Evolutionary conservation across 257 asterid genomes (phyloP), one percentile per base, ranked within the genome.

Genomic region (Phtheirospermum japonicum): DNA sequence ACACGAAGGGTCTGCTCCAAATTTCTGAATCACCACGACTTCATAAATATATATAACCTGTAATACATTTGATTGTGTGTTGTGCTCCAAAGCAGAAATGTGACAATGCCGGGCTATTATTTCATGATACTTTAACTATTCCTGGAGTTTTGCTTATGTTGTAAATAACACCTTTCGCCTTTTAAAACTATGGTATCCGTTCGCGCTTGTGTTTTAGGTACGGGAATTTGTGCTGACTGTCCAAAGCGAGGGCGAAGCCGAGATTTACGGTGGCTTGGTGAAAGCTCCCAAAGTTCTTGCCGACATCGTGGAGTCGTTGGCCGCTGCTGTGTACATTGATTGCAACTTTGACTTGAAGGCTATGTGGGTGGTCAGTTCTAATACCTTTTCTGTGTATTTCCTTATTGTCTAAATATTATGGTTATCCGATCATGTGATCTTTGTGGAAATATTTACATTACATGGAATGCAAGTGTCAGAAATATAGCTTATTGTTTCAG

Each of bases 201-300:
- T 0, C 45, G 12, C 16, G 46, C 14, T 39, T 9, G 4, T 68
- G 48, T 66, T 74, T 71, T 53, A 91, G 98, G 94, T 88, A 4
- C 71, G 43, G 57, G 95, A 86, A 28, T 91, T 91, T 62, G 92
- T 72, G 9, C 12, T 43, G 18, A 68, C 79, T 0, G 92, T 86
- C 39, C 57, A 67, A 49, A 66, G 76, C 57, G 95, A 88, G 71
- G 76, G 67, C 28, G 81, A 56, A 31, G 33, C 77, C 1, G 85
- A 74, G 77, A 63, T 92, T 34, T 66, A 92, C 33, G 97, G 95
- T 7, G 98, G 98, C 5, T 71, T 69, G 37, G 71, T 82, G 31
- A 81, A 83, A 76, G 96, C 97, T 0, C 97, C 97, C 0, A 90
- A 87, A 74, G 71, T 85, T 71, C 93, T 90, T 17, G 97, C 97